Base-by-base conservation (phyloP, 352 stramenopile genomes). In the Thalassiosira mediterranea region DNA sequence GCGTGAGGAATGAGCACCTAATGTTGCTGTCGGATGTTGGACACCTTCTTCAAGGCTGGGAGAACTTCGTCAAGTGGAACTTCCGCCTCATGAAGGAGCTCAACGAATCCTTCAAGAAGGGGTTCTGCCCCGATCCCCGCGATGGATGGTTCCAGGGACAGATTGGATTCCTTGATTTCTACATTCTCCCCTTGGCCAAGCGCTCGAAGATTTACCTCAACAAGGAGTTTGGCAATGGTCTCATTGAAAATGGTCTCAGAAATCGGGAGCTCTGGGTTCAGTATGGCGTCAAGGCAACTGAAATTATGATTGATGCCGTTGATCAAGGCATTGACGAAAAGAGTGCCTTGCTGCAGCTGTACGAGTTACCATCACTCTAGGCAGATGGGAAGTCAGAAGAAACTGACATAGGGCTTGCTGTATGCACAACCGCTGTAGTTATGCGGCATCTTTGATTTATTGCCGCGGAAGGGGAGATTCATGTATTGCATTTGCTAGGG, bases 11-110 rank as follows among this genome's bases (percentile, higher is more conserved):
- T 63, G 81, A 89, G 46, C 70, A 86, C 46, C 44, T 89, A 13
- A 89, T 89, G 47, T 66, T 85, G 44, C 53, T 72, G 0, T 74
- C 70, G 46, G 81, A 87, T 68, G 65, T 87, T 17, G 44, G 73
- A 8, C 81, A 89, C 53, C 68, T 81, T 0, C 71, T 84, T 68
- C 81, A 89, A 59, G 46, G 74, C 31, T 89, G 81, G 81, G 49
- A 85, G 8, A 81, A 76, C 44, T 88, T 83, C 48, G 62, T 64
- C 19, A 87, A 84, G 67, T 87, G 74, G 74, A 84, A 87, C 57
- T 79, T 76, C 42, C 51, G 76, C 21, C 40, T 86, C 42, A 8
- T 74, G 23, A 44, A 49, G 2, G 75, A 79, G 32, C 13, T 56
- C 0, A 64, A 57, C 11, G 38, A n/a, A 2, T 69, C 60, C 38